phyloP scores from a whole-genome alignment of 129 eudicot species.

The Saussurea involucrata region DNA sequence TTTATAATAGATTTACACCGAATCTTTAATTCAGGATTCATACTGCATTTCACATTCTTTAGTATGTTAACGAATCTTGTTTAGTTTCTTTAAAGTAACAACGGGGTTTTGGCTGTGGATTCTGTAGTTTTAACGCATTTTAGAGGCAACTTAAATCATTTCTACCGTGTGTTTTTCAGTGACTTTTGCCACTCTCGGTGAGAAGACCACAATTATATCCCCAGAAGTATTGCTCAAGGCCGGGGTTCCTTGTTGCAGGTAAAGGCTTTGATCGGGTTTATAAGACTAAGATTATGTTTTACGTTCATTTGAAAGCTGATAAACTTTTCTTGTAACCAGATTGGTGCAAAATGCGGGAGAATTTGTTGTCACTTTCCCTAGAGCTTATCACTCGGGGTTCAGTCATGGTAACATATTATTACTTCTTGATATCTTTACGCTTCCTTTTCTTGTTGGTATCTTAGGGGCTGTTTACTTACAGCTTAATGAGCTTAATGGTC shows the following conservation, averaged over 20 bases:
- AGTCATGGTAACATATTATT: conserved; percentile 63
- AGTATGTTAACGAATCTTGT: not conserved
- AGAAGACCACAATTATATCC: conserved; percentile 90
- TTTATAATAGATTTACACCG: not conserved
- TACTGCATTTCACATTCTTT: conserved; percentile 13
- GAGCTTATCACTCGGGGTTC: conserved; percentile 95
- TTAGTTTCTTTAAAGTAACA: not conserved
- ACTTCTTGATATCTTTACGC: not conserved
- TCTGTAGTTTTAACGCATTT: not conserved
- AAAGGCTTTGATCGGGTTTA: not conserved
- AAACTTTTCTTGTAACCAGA: conserved; percentile 37
- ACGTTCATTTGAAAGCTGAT: conserved; percentile 5
- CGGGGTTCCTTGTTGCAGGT: conserved; percentile 97
- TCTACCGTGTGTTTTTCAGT: conserved; percentile 37
- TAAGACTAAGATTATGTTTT: too few species aligned
- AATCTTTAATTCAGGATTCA: not conserved
- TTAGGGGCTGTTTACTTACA: too few species aligned
- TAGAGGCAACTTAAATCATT: not conserved
- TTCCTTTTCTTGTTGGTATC: not conserved
- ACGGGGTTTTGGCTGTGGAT: not conserved
- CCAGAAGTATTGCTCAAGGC: conserved; percentile 82
- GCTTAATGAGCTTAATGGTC: too few species aligned
- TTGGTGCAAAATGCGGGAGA: conserved; percentile 92
- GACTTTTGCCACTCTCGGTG: conserved; percentile 77
- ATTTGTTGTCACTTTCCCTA: conserved; percentile 90